Conservation (phyloP, 129 eudicot species). For the Lonicera japonica region DNA sequence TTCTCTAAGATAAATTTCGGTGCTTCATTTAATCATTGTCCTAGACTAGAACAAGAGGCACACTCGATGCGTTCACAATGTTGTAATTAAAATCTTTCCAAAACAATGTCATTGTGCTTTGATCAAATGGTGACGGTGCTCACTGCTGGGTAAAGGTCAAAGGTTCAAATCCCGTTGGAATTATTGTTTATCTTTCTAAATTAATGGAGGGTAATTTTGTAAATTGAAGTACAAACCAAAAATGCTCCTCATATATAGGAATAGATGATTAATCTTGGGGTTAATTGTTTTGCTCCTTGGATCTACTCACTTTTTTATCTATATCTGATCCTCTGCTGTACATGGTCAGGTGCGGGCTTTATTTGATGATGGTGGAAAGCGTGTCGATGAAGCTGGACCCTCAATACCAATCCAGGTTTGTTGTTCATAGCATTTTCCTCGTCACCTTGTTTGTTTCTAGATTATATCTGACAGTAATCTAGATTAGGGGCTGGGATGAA, state of each 20-base stretch:
- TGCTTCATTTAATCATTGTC: conserved; percentile 9
- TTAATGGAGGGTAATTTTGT: no score
- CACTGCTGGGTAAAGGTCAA: no score
- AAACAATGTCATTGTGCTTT: no score
- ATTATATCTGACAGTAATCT: neutral
- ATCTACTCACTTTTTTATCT: neutral
- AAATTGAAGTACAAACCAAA: no score
- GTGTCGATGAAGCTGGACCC: conserved; percentile 85
- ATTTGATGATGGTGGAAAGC: conserved; percentile 85
- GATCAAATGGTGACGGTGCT: no score
- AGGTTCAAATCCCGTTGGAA: no score
- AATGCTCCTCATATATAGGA: no score
- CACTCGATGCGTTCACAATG: no score
- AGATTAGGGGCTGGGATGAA: no score
- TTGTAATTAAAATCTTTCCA: no score
- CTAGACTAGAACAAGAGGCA: no score
- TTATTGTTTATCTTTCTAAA: no score
- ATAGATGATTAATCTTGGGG: neutral
- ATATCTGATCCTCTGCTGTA: conserved; percentile 11
- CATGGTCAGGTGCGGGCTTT: conserved; percentile 77
- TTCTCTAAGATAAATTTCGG: neutral
- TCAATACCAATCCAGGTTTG: conserved; percentile 90
- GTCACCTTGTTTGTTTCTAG: neutral
- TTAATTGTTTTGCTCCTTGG: neutral
- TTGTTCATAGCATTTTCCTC: neutral